Percentiles rank a stretch among this genome's conserved stretches.
Conservation (phyloP, 169 alveolate genomes). For the Eimeria praecox region DNA sequence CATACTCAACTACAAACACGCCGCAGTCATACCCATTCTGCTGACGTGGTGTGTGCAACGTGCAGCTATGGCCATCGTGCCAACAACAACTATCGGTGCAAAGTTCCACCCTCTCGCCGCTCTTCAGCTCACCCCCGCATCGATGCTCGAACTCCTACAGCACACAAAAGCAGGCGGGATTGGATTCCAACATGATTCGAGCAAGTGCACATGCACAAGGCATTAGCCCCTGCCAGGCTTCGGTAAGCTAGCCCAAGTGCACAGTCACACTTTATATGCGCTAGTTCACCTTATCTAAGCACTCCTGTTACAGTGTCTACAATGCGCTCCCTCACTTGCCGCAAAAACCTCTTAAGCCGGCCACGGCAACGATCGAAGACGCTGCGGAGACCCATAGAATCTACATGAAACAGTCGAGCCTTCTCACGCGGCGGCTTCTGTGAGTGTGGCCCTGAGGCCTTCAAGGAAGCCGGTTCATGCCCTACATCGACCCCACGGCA, state of each 20-base stretch:
- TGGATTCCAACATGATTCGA: background rate
- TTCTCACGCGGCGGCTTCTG: constrained; percentile 17
- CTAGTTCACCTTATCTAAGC: background rate
- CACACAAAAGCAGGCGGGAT: background rate
- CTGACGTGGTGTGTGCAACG: constrained; percentile 70
- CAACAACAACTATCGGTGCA: constrained; percentile 79
- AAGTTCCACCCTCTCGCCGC: constrained; percentile 53
- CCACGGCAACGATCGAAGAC: constrained; percentile 66
- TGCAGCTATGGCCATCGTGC: constrained; percentile 62
- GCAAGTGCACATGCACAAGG: background rate
- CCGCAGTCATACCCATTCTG: constrained; percentile 82
- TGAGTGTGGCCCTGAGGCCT: constrained; percentile 4
- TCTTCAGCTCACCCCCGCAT: constrained; percentile 58
- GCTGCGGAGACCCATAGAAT: constrained; percentile 70
- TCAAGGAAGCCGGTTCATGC: background rate
- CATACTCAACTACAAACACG: constrained; percentile 73
- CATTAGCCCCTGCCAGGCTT: background rate
- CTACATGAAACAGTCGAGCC: constrained; percentile 67
- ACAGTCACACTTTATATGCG: background rate
- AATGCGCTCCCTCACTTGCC: constrained; percentile 20
- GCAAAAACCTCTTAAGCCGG: constrained; percentile 57
- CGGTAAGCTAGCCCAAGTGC: background rate
- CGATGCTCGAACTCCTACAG: constrained; percentile 70
- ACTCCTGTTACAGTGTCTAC: background rate
- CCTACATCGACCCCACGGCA: background rate